These are phyloP conservation scores for Colletotrichum nymphaeae DNA, from an alignment of 2,329 filamentous ascomycete species.

Conservation along the genomic window DNA sequence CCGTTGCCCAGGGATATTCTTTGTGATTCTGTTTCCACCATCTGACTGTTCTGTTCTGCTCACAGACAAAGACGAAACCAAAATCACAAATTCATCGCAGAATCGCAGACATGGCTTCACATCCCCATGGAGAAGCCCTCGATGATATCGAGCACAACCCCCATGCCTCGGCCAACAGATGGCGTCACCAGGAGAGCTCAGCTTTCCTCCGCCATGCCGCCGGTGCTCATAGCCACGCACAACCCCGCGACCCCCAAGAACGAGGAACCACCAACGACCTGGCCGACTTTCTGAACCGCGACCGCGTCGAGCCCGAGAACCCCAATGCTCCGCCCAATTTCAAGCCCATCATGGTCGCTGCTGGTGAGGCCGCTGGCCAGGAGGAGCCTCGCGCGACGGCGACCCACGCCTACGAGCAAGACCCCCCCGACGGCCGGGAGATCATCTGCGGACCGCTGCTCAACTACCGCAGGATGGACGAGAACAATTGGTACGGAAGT, in stretches of 20 bases:
- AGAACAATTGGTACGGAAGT: conserved; percentile 81
- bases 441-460: conserved; percentile 79
- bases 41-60: conserved; percentile 18
- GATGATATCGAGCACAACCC: conserved; percentile 58
- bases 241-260: conserved; percentile 54
- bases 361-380: conserved; percentile 47
- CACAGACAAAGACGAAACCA: conserved; percentile 33
- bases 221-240: conserved; percentile 37
- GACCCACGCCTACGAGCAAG: conserved; percentile 31
- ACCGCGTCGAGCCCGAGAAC: conserved; percentile 58
- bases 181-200: conserved; percentile 73
- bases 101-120: conserved; percentile 37
- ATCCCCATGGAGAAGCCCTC: conserved; percentile 38
- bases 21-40: neutral
- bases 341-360: conserved; percentile 62
- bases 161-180: conserved; percentile 66
- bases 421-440: conserved; percentile 61
- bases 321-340: conserved; percentile 49
- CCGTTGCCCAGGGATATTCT: conserved; percentile 6
- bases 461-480: conserved; percentile 82
- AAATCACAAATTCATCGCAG: conserved; percentile 42
- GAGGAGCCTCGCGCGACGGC: conserved; percentile 34
- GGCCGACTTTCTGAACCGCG: conserved; percentile 66
- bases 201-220: conserved; percentile 63
- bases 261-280: conserved; percentile 61